These are phyloP conservation scores for Cucurbita argyrosperma DNA, from an alignment of 306 rosid genomes.

Conservation along the genomic window DNA sequence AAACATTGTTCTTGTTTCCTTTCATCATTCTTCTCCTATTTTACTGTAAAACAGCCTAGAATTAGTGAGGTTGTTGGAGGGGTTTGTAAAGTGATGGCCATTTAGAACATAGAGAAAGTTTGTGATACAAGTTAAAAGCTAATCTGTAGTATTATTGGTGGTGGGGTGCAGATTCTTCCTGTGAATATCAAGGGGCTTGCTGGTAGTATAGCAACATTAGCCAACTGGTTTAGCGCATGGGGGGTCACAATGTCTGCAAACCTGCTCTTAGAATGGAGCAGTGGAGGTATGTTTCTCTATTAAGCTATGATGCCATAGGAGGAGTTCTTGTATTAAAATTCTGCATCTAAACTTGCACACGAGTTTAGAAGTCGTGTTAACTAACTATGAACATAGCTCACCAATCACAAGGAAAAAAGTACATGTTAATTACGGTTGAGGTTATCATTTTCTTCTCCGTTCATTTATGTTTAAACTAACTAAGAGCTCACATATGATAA, in stretches of 20 bases:
- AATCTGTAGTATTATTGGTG: neutral
- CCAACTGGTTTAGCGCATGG: slow-evolving; percentile 75
- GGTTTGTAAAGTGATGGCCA: neutral
- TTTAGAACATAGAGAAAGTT: neutral
- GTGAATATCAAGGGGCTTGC: slow-evolving; percentile 79
- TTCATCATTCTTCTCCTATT: neutral
- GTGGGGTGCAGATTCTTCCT: slow-evolving; percentile 68
- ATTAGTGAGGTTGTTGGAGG: neutral
- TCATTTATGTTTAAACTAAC: no score
- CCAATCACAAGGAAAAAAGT: no score
- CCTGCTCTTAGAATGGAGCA: slow-evolving; percentile 72
- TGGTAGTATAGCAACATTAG: slow-evolving; percentile 87
- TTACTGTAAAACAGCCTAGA: neutral
- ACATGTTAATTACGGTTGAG: no score
- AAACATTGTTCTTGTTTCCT: neutral
- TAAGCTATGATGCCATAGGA: no score
- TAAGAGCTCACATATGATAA: no score
- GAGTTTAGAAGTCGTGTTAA: no score
- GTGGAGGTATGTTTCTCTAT: slow-evolving; percentile 47
- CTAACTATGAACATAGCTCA: no score
- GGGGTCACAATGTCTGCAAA: slow-evolving; percentile 73
- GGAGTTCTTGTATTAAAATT: no score
- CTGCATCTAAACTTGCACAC: no score
- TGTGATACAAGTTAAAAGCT: neutral
- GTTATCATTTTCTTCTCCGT: no score